Base-by-base conservation (phyloP, 129 eudicot species). In the Smallanthus sonchifolius region DNA sequence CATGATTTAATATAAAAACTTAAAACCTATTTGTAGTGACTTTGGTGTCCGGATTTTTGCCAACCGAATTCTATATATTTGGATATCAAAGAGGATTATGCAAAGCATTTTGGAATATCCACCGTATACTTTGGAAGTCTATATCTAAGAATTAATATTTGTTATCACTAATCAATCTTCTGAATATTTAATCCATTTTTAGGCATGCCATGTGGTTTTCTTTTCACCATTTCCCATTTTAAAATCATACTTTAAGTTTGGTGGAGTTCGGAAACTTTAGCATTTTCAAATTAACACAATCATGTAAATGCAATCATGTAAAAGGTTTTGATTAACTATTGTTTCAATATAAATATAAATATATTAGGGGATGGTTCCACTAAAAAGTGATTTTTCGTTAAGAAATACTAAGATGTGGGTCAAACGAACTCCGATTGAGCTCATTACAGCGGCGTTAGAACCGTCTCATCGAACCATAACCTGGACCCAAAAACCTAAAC, bases 31-130 rank as follows among this genome's bases (percentile, higher is more conserved):
- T 24, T 24, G 0, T 24, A 24, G 30, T 0, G 30, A 24, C 30
- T 24, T 24, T 24, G 30, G 30, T 24, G 30, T 24, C 30, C 30
- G 1, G 1, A 24, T 24, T 24, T 24, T 24, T 24, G 30, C 30
- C 30, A 24, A 24, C 30, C 30, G 30, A 24, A 24, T 24, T 24
- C 0, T 24, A 24, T 24, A 24, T 24, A 24, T 24, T 24, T 24
- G 30, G 10, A 67, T 13, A 17, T 17, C 24, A 63, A 17, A 52
- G 13, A 51, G 75, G 19, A 35, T 20, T 10, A 69, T 54, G 19
- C 49, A 19, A 70, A 42, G 65, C 75, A 70, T 70, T 37, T 51
- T 38, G 52, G 49, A 54, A 70, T 69, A 69, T 69, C 63, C 62
- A 35, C 8, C 47, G 7, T 69, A 69, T 7, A 69, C 3, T 36